Conservation (phyloP, 2,329 filamentous ascomycete species). For the Colletotrichum sp. region DNA sequence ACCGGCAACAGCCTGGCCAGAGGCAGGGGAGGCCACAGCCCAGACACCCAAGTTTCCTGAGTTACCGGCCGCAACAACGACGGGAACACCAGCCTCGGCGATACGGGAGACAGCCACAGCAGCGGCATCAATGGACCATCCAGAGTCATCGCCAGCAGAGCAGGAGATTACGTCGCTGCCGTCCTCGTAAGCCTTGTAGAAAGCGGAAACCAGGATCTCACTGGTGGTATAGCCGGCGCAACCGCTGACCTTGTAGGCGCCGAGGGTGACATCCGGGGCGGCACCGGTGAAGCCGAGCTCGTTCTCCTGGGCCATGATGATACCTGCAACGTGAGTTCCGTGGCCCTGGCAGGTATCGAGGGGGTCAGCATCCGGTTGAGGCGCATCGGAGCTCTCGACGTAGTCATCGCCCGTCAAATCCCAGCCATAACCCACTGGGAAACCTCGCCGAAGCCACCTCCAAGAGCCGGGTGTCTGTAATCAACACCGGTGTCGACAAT, state of each 20-base stretch:
- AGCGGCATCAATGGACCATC: slow-evolving; percentile 31
- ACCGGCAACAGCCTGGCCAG: slow-evolving; percentile 27
- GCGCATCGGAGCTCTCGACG: slow-evolving; percentile 26
- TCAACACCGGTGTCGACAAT: slow-evolving; percentile 49
- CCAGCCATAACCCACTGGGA: slow-evolving; percentile 50
- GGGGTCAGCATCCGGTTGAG: slow-evolving; percentile 44
- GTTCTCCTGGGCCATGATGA: slow-evolving; percentile 48
- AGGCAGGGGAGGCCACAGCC: slow-evolving; percentile 26
- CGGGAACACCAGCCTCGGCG: slow-evolving; percentile 30
- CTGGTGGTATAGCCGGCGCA: slow-evolving; percentile 37
- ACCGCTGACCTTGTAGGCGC: slow-evolving; percentile 43
- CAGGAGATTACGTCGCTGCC: slow-evolving; percentile 38
- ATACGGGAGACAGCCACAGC: slow-evolving; percentile 31
- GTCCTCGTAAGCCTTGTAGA: slow-evolving; percentile 47
- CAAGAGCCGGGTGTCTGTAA: slow-evolving; percentile 56
- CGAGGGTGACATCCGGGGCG: slow-evolving; percentile 44
- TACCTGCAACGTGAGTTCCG: slow-evolving; percentile 51
- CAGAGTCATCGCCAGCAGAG: slow-evolving; percentile 29
- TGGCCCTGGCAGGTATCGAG: slow-evolving; percentile 44
- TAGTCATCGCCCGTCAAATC: slow-evolving; percentile 50
- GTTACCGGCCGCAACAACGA: slow-evolving; percentile 32
- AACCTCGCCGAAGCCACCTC: slow-evolving; percentile 56
- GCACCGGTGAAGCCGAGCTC: slow-evolving; percentile 43
- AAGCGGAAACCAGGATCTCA: slow-evolving; percentile 46
- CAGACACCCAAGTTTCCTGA: slow-evolving; percentile 26